Percentiles rank a stretch among this genome's conserved stretches.
phyloP scores from a whole-genome alignment of 176 grass and related monocot species.

The Pontederia paniculata region DNA sequence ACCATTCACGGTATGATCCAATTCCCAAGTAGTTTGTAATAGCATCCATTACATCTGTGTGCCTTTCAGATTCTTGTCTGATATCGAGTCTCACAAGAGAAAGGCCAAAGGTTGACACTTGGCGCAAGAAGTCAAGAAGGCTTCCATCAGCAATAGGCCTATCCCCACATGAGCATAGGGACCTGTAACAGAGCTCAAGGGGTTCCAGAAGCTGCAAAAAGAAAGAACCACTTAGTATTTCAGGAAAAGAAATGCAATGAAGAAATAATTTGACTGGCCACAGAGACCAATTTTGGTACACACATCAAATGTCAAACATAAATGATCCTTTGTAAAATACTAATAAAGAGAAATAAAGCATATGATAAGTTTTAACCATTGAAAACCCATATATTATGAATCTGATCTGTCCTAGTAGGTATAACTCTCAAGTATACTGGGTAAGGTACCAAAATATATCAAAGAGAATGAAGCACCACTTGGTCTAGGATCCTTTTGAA shows the following conservation, averaged over 20 bases:
- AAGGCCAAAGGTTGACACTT: constrained; percentile 94
- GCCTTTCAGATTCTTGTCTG: constrained; percentile 95
- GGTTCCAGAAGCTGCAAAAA: constrained; percentile 74
- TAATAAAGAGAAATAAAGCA: too few relatives aligned
- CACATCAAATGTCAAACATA: background rate
- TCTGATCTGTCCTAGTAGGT: too few relatives aligned
- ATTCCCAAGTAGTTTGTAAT: constrained; percentile 81
- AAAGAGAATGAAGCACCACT: too few relatives aligned
- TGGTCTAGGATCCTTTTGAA: too few relatives aligned
- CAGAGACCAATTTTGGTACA: background rate
- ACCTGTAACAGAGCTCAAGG: constrained; percentile 91
- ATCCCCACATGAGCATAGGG: constrained; percentile 86
- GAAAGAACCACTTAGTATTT: background rate
- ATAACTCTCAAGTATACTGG: too few relatives aligned
- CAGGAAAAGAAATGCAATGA: background rate
- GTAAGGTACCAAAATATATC: too few relatives aligned
- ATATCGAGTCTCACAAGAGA: constrained; percentile 96
- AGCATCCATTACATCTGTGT: constrained; percentile 81
- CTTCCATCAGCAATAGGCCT: constrained; percentile 88
- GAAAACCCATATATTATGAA: too few relatives aligned
- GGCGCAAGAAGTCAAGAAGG: constrained; percentile 97
- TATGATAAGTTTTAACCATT: too few relatives aligned
- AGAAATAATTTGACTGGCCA: background rate
- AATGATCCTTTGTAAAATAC: background rate
- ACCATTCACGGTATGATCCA: constrained; percentile 83